Percentiles rank a stretch among this genome's conserved stretches.
phyloP scores from a whole-genome alignment of 805 yeast species.

The Yarrowia porcina region DNA sequence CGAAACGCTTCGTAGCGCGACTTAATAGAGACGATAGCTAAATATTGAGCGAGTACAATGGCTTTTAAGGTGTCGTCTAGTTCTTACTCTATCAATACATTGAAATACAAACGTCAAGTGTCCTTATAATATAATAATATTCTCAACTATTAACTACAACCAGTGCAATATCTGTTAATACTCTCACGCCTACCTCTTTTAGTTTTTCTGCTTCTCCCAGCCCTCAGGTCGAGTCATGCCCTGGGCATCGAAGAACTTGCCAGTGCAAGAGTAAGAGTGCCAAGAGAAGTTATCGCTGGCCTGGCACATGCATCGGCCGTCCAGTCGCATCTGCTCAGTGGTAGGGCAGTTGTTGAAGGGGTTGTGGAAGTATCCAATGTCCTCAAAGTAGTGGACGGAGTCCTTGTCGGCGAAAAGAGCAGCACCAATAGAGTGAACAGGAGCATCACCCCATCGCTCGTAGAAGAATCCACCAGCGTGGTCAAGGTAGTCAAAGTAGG shows the following conservation, averaged over 20 bases:
- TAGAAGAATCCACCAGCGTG: conserved; percentile 73
- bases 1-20: too few relatives aligned
- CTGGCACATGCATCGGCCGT: conserved; percentile 55
- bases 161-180: conserved; percentile 9
- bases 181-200: not conserved
- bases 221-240: conserved; percentile 27
- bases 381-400: conserved; percentile 67
- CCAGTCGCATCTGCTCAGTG: conserved; percentile 43
- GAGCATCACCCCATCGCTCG: conserved; percentile 94
- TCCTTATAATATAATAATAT: not conserved
- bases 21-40: too few relatives aligned
- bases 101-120: too few relatives aligned
- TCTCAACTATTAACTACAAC: conserved; percentile 9
- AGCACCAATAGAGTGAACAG: conserved; percentile 78
- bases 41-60: too few relatives aligned
- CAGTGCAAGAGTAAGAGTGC: conserved; percentile 40
- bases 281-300: conserved; percentile 39
- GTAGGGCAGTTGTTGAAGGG: conserved; percentile 67
- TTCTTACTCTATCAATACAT: too few relatives aligned
- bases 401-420: conserved; percentile 54
- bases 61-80: too few relatives aligned
- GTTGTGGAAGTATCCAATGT: conserved; percentile 69
- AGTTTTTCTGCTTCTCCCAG: conserved; percentile 20
- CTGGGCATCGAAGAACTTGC: conserved; percentile 37
- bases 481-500: conserved; percentile 63